phyloP scores from a whole-genome alignment of 805 yeast genomes.

The Zygotorulaspora chibaensis region DNA sequence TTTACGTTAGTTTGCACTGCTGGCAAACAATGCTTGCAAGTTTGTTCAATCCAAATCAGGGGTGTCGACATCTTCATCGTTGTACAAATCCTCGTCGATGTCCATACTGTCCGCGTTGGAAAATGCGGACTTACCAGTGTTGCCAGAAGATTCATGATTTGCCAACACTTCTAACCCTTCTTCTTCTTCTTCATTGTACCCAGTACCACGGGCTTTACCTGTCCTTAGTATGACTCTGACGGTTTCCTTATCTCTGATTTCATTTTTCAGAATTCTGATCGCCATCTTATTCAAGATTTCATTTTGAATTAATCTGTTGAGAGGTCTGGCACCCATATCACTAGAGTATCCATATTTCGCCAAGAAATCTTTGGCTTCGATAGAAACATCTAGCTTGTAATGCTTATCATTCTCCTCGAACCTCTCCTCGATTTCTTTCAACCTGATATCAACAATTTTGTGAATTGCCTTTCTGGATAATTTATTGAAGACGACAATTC shows the following conservation, averaged over 20 bases:
- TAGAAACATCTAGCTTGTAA: constrained; percentile 66
- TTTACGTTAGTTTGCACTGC: background rate
- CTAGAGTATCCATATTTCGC: constrained; percentile 84
- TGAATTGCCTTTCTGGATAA: constrained; percentile 86
- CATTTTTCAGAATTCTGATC: constrained; percentile 79
- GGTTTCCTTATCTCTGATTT: constrained; percentile 80
- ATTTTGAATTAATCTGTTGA: constrained; percentile 84
- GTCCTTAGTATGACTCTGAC: constrained; percentile 57
- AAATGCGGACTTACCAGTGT: constrained; percentile 47
- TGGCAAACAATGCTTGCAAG: no score
- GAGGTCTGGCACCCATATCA: constrained; percentile 95
- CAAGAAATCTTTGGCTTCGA: constrained; percentile 74
- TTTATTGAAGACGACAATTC: constrained; percentile 89
- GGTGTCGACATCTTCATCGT: constrained; percentile 22
- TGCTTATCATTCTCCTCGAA: constrained; percentile 81
- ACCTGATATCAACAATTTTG: constrained; percentile 83
- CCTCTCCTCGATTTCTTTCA: constrained; percentile 78
- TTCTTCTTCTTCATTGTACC: constrained; percentile 31
- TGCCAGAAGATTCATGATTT: constrained; percentile 62
- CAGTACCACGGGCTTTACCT: constrained; percentile 20
- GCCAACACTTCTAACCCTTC: constrained; percentile 78
- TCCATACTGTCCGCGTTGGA: constrained; percentile 56
- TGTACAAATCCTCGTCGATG: constrained; percentile 45
- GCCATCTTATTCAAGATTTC: constrained; percentile 88
- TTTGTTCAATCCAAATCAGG: constrained; percentile 14